phyloP scores from a whole-genome alignment of 2,329 filamentous ascomycete species.

The Colletotrichum plurivorum region DNA sequence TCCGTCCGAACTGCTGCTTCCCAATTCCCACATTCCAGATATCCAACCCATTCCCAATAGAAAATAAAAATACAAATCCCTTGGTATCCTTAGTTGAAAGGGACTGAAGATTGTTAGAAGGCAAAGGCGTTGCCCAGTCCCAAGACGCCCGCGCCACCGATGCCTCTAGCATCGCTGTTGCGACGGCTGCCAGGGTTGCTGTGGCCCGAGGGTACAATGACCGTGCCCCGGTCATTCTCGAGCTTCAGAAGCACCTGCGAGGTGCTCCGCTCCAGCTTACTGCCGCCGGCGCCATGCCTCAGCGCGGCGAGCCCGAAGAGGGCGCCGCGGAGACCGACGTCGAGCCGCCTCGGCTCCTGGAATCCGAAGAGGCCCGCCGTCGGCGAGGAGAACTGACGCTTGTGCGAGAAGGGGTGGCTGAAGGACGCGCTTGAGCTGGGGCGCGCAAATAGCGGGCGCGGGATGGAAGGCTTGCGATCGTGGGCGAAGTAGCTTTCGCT shows the following conservation, averaged over 20 bases:
- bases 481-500: conserved; percentile 24
- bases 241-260: conserved; percentile 31
- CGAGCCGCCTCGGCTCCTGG: conserved; percentile 34
- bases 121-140: conserved; percentile 31
- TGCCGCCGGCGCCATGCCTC: neutral
- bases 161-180: conserved; percentile 29
- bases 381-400: conserved; percentile 41
- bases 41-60: neutral
- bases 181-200: conserved; percentile 19
- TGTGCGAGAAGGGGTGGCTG: conserved; percentile 19
- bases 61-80: neutral
- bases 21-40: neutral
- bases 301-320: conserved; percentile 31
- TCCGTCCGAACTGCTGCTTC: conserved; percentile 1
- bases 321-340: conserved; percentile 33
- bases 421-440: conserved; percentile 21
- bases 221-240: conserved; percentile 29
- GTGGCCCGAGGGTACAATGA: conserved; percentile 25
- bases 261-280: conserved; percentile 16
- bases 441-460: conserved; percentile 28
- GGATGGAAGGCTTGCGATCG: conserved; percentile 26
- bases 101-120: neutral
- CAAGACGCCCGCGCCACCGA: conserved; percentile 26
- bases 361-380: conserved; percentile 43
- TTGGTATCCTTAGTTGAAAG: too few relatives aligned